phyloP scores from a whole-genome alignment of 345 rosid genomes.

The Brassica napus region DNA sequence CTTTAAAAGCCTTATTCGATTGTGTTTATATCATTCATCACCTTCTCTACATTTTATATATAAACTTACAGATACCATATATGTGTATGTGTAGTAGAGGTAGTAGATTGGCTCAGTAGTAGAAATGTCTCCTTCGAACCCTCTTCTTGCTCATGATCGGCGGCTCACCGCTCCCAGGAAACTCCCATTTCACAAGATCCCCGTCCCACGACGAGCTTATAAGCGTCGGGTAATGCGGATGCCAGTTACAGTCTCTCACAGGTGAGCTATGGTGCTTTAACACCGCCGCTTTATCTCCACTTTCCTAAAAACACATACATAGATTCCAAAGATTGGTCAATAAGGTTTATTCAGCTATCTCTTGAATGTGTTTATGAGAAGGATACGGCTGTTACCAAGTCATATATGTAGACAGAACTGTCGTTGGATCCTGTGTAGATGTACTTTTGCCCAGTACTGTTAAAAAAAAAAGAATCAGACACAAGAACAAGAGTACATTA shows the following conservation, averaged over 20 bases:
- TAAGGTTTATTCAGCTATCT: too few species aligned
- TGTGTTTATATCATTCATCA: not conserved
- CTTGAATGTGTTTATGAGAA: not conserved
- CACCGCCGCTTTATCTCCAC: conserved; percentile 65
- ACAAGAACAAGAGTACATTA: conserved; percentile 13
- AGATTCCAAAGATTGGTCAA: conserved; percentile 15
- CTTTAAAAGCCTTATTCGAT: conserved; percentile 28
- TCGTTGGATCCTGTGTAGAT: conserved; percentile 95
- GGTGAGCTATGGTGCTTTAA: conserved; percentile 70
- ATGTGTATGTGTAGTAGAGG: conserved; percentile 2
- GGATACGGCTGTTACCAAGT: conserved; percentile 52
- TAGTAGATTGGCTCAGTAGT: conserved; percentile 38
- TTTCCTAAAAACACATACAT: conserved; percentile 50
- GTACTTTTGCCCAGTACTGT: conserved; percentile 91
- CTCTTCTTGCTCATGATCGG: conserved; percentile 46
- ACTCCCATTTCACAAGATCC: conserved; percentile 78
- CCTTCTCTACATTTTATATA: conserved; percentile 16
- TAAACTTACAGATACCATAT: conserved; percentile 22
- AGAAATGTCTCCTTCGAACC: conserved; percentile 48
- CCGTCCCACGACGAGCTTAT: conserved; percentile 98
- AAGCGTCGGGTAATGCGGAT: conserved; percentile 71
- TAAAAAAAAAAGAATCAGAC: conserved; percentile 1
- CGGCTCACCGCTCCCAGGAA: conserved; percentile 54
- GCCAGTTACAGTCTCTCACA: conserved; percentile 95
- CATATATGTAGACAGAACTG: conserved; percentile 72